Base-by-base conservation (phyloP, 2,329 filamentous ascomycete genomes). In the Drechslerella coelobrocha region DNA sequence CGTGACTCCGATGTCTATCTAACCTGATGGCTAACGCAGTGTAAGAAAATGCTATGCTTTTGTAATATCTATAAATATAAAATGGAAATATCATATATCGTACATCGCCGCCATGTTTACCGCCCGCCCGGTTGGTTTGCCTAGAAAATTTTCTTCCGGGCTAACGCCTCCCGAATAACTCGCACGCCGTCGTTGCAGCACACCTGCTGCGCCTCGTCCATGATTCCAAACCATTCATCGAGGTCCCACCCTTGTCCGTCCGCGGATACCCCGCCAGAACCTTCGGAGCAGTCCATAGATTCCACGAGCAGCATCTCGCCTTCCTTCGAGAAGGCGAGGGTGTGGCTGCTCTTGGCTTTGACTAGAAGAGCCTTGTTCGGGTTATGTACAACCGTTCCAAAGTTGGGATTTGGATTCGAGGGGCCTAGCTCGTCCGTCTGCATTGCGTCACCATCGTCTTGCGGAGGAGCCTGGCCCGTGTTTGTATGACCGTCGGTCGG, bases 191-290 rank as follows among this genome's bases (percentile, higher is more conserved):
- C 75, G 27, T 52, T 81, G 68, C 82, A 88, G 78, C 92, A 96
- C 51, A 88, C 82, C 39, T 81, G 79, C 76, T 86, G 83, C 31
- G 89, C 91, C 47, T 82, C 80, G 72, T 87, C 83, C 73, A 87
- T 85, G 17, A 89, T 85, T 45, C 83, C 81, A 61, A 91, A 85
- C 91, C 92, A 97, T 73, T 89, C 87, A 12, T 86, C 83, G 73
- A 89, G 82, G 50, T 86, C 85, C 77, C 97, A 97, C 2, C 81
- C 80, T 74, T 39, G 78, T 76, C 29, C 78, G 76, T 34, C 75
- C 50, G 61, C 61, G 9, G 51, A 53, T 34, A 47, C 50, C 21
- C 61, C 68, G 34, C 61, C 68, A 2, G 27, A 12, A 9, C 61
- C 68, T 8, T 56, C 61, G 26, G 54, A 61, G 26, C 61, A 72